Base-by-base conservation (phyloP, 1,284 basidiomycete species). In the Boletus albobrunnescens region DNA sequence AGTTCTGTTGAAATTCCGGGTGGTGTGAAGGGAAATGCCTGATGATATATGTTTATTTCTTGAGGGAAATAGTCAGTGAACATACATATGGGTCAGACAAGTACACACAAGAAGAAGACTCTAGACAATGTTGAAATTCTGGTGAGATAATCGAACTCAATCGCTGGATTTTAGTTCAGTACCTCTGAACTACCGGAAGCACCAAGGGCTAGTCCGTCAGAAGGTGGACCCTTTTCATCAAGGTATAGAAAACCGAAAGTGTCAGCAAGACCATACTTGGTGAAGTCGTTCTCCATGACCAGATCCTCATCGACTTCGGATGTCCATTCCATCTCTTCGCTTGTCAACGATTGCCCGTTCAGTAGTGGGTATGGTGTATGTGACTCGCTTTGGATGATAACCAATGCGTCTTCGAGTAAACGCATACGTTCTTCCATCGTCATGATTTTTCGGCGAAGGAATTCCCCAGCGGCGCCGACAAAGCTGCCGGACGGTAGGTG, bases 361-460 rank as follows among this genome's bases (percentile, higher is more conserved):
- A 74, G 63, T 26, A 73, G 56, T 1, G 73, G 74, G 54, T 74
- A 73, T 6, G 67, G 61, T 36, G 60, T 54, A 47, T 64, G 56
- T 19, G 71, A 66, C 38, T 40, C 40, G 28, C 59, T 55, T 36
- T 72, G 65, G 16, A 71, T 55, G 38, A 76, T 75, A n/a, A 71
- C 70, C n/a, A 78, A 60, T 13, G 74, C 76, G 46, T 76, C 75
- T 30, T 79, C 76, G 14, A 78, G 64, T 3, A 69, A 68, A 52
- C 66, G 70, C 68, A 76, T 75, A 2, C 74, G 68, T 10, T 70
- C 70, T 52, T 78, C 73, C 61, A 30, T 62, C 39, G 60, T 67
- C 14, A 59, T 53, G 42, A 74, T 62, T 57, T 75, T 74, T 36
- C 61, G 63, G 17, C 67, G 69, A 17, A 79, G 68, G 54, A 75